Conservation (phyloP, 192 early-diverging fungal species). For the Chytriomyces hyalinus region DNA sequence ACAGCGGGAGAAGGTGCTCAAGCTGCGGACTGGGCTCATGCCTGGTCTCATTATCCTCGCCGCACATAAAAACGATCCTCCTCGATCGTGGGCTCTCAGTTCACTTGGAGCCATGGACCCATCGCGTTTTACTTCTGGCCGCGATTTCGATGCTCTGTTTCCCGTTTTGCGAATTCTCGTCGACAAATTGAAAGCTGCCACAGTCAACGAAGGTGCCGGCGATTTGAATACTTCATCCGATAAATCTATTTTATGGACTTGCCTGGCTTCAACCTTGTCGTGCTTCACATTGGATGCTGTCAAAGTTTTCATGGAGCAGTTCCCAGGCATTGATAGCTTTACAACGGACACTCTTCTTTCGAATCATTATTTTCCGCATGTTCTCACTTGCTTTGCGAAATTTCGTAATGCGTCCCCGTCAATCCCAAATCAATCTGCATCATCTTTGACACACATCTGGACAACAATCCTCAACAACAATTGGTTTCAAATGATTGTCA, state of each 20-base stretch:
- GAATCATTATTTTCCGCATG: background rate
- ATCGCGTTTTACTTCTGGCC: background rate
- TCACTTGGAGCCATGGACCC: conserved; percentile 23
- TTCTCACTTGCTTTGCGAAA: conserved; percentile 19
- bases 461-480: background rate
- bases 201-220: background rate
- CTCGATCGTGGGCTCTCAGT: conserved; percentile 24
- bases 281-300: conserved; percentile 15
- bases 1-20: conserved; percentile 20
- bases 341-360: background rate
- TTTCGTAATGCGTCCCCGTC: background rate
- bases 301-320: background rate
- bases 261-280: background rate
- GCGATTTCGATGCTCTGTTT: background rate
- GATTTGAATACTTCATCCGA: background rate
- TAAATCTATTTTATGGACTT: background rate
- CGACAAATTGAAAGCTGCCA: background rate
- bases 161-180: background rate
- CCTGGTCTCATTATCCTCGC: conserved; percentile 31
- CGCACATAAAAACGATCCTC: background rate
- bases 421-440: background rate
- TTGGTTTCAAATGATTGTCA: conserved; percentile 16
- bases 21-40: conserved; percentile 15
- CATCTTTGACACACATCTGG: background rate
- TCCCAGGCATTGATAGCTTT: conserved; percentile 14